Evolutionary conservation across 2,329 filamentous ascomycete genomes (phyloP), one percentile per base, ranked within the genome.

Genomic region (Aspergillus sp.): DNA sequence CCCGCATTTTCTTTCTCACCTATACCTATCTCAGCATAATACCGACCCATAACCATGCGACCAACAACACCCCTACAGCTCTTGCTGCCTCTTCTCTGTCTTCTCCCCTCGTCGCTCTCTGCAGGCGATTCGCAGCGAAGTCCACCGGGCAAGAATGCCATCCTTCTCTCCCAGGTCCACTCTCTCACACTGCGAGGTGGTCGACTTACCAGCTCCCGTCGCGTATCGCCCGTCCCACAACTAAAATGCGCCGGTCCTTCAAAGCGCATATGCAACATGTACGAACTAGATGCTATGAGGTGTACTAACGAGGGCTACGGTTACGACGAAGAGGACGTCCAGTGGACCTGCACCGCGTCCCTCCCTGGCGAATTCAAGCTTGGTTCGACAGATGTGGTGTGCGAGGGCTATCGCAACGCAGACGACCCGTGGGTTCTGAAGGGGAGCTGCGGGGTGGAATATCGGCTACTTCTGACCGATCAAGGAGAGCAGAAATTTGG

Each of bases 401-500:
- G 95, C 74, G 93, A 99, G 71, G 93, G 95, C 11, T 98, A 96
- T 76, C 79, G 84, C 57, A 81, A 79, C 13, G 76, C 88, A 0
- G 85, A 93, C 47, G 95, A 98, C 72, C 86, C 86, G 0, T 96
- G 91, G 73, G 84, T 98, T n/a, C 78, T 98, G 54, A 92, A 90
- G 68, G 95, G 95, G 20, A 95, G 90, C 73, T 98, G 93, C 75
- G 95, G 89, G 13, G 93, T 96, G 22, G 91, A 96, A 76, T 98
- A 98, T 75, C 82, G 88, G 13, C 76, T 98, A 6, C 74, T 89
- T 0, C 79, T 98, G 52, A 98, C 93, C 1, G 86, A 88, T 11
- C 80, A 82, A 60, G 95, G 95, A 3, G 86, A 93, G 75, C 75
- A 83, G 65, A 85, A 82, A 65, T 93, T 89, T 71, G 90, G 89